Evolutionary conservation across 768 basidiomycete species (phyloP), one percentile per base, ranked within the genome.

Genomic region (Solioccasus polychromus): DNA sequence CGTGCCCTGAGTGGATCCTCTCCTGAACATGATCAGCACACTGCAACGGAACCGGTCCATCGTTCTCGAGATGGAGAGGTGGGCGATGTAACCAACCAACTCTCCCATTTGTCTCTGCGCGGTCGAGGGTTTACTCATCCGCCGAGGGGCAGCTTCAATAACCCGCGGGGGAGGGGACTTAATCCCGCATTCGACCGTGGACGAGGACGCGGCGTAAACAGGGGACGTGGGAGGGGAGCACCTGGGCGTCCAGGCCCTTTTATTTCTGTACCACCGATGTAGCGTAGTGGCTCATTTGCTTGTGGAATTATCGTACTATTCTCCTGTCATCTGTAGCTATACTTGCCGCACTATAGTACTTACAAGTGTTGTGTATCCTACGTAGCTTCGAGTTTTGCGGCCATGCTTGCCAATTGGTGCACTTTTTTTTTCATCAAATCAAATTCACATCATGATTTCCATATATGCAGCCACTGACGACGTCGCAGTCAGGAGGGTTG

Each of bases 121-220:
- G 36, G 47, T 26, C 45, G 42, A 11, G 59, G 60, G 8, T 63
- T 51, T 34, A 39, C 50, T 35, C 51, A 54, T 26, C 45, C 40
- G 1, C 22, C 59, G 8, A 51, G 63, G 10, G 63, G 68, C 19
- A 51, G 59, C 4, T 59, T 60, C 23, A 12, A 25, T 45, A 25
- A 38, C 19, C 30, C 39, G 12, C 62, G 71, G 31, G 71, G 70
- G 31, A 57, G 73, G 8, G 70, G 66, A n/a, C 62, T 56, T 20
- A 35, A 19, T 19, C 48, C 65, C 0, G 39, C 47, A 39, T 39
- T 55, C n/a, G 65, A 67, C 30, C 66, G 71, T 18, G 69, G 62
- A 26, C 55, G 66, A 0, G 67, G 69, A 35, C 57, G 62, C 15
- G 52, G 66, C 38, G 50, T 62, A 31, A 53, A 42, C 31, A 54